Base-by-base conservation (phyloP, 2,329 filamentous ascomycete species). In the Xylariaceae sp. region DNA sequence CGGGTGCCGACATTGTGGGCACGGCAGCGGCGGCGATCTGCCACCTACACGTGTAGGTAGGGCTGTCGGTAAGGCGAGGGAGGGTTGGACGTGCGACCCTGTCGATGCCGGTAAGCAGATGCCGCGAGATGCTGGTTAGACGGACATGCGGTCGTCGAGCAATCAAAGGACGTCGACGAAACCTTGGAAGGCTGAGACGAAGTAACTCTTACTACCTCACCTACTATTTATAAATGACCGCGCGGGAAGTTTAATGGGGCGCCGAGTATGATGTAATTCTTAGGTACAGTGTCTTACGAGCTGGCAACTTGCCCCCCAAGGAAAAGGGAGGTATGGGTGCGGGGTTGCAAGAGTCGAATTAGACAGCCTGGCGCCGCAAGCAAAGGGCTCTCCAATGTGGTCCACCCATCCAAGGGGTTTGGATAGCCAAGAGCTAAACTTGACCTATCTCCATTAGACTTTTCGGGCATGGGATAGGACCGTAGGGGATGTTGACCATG, bases 1-100 rank as follows among this genome's bases (percentile, higher is more conserved):
- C 7, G 4, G 34, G n/a, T 4, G 45, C 16, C 2, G 42, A 37
- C 51, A 57, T 59, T 22, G 34, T 30, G 51, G 30, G 13, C 13
- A 12, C 7, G 6, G 16, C 9, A 18, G 22, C 46, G n/a, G n/a
- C n/a, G n/a, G n/a, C n/a, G n/a, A n/a, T n/a, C n/a, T n/a, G n/a
- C n/a, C n/a, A n/a, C n/a, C n/a, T n/a, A n/a, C n/a, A 19, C 41
- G 29, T 5, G 36, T 41, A 30, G 46, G 34, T 6, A 16, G 10
- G 34, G 42, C 22, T 44, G 16, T 10, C 13, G 29, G 5, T n/a
- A 10, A 3, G 15, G 18, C 13, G 6, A 29, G 2, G 13, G 26
- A 16, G n/a, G 18, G 4, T 19, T n/a, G 10, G 22, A 34, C 16
- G 9, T 10, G 45, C 16, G 32, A 26, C 32, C 9, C 10, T 12